Base-by-base conservation (phyloP, 768 basidiomycete genomes). In the Cyclocybe aegerita region DNA sequence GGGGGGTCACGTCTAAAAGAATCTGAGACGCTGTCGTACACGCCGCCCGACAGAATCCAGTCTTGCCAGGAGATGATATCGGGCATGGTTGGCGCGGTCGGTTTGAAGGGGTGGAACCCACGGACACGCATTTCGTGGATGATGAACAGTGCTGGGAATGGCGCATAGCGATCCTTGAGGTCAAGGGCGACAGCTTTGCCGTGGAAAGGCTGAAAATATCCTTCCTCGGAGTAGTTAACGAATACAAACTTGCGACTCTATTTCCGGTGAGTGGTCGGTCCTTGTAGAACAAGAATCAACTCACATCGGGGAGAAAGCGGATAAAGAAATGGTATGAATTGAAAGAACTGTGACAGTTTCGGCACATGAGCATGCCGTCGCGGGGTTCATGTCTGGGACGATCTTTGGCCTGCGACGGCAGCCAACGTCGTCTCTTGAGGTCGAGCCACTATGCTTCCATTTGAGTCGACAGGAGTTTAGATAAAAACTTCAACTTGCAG, bases 121-220 rank as follows among this genome's bases (percentile, higher is more conserved):
- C 64, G 67, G 45, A 68, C 67, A 9, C 70, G 67, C 65, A 68
- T 66, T 54, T 73, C 68, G 39, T 70, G 70, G 45, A 67, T 56
- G 36, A 69, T 62, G 54, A 71, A 68, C 14, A 68, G 47, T 40
- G 63, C 52, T 35, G 67, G 64, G 55, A 70, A 69, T 0, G 68
- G 68, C 8, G 56, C 66, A 49, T 65, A 29, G 4, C 4, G 45
- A 46, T 72, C 58, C 9, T 49, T 50, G 43, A 61, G 59, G 35
- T 72, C 65, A 39, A 73, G 61, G 41, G 61, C 66, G 23, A 68
- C 54, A 16, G 63, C 68, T 57, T 69, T 71, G n/a, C 66, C 65
- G 40, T 72, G 70, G 43, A 53, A 64, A 41, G 49, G 38, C 46
- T 46, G 51, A 56, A 62, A 53, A 36, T 16, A 3, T 4, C 12